Percentiles rank a stretch among this genome's conserved stretches.
These are phyloP conservation scores for Arthrobotrys sinensis DNA, from an alignment of 2,329 filamentous ascomycete species.

Conservation along the genomic window DNA sequence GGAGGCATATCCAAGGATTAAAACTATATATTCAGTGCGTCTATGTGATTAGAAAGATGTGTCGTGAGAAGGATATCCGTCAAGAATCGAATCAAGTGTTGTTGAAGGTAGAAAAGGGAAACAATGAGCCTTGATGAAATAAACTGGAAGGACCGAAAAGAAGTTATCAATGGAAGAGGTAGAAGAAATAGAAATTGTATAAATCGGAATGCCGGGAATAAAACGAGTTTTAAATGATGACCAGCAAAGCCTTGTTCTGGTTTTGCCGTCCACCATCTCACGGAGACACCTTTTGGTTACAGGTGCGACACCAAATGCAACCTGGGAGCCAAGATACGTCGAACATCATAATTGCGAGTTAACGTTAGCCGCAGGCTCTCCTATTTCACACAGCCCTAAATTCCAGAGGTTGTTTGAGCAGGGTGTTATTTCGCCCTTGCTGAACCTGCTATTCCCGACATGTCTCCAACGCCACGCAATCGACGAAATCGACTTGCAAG, in stretches of 20 bases:
- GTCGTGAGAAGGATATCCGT: constrained; percentile 8
- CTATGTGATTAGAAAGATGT: background rate
- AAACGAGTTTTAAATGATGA: constrained; percentile 27
- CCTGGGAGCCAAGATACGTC: constrained; percentile 20
- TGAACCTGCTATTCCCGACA: background rate
- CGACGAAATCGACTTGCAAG: background rate
- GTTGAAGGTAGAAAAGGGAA: background rate
- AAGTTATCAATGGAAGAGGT: background rate
- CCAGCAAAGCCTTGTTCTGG: background rate
- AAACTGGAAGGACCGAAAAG: background rate
- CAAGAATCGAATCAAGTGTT: constrained; percentile 5
- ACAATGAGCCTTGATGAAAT: background rate
- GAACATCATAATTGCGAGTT: background rate
- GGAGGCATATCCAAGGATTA: constrained; percentile 37
- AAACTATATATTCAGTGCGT: background rate
- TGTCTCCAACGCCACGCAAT: too few species aligned
- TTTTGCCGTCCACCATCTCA: constrained; percentile 19
- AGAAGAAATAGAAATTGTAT: constrained; percentile 2
- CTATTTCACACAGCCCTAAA: background rate
- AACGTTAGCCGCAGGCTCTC: background rate
- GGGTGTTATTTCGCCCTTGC: too few species aligned
- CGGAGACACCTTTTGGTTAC: constrained; percentile 8
- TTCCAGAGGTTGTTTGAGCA: background rate
- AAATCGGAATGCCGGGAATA: constrained; percentile 8
- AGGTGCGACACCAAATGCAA: constrained; percentile 19